phyloP scores from a whole-genome alignment of 108 stramenopile genomes.

The Discostella stelligeroides region DNA sequence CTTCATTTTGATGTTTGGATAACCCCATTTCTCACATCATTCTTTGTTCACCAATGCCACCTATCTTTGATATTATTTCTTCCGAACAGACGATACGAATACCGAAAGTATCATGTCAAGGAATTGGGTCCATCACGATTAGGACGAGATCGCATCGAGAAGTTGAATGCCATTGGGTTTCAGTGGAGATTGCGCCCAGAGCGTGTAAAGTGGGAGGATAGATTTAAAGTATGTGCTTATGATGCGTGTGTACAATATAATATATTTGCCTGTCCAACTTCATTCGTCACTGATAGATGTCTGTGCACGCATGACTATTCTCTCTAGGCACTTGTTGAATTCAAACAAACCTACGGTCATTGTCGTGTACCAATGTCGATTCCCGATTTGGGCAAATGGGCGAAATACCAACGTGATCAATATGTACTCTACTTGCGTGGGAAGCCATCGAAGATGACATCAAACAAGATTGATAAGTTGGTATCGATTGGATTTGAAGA shows the following conservation, averaged over 20 bases:
- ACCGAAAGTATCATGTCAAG: slow-evolving; percentile 35
- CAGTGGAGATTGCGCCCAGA: slow-evolving; percentile 44
- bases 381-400: slow-evolving; percentile 44
- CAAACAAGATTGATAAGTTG: slow-evolving; percentile 32
- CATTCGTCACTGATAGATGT: too few species aligned
- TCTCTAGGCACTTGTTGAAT: slow-evolving; percentile 31
- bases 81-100: slow-evolving; percentile 27
- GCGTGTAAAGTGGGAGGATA: slow-evolving; percentile 31
- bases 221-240: slow-evolving; percentile 31
- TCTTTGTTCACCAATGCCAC: not conserved
- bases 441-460: slow-evolving; percentile 26
- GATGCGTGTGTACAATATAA: not conserved
- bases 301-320: not conserved
- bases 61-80: not conserved
- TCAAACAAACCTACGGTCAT: slow-evolving; percentile 36
- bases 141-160: slow-evolving; percentile 41
- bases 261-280: not conserved
- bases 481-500: slow-evolving; percentile 38
- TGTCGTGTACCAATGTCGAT: slow-evolving; percentile 37
- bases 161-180: slow-evolving; percentile 42
- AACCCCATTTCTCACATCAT: not conserved
- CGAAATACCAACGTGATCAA: slow-evolving; percentile 45
- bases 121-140: slow-evolving; percentile 31
- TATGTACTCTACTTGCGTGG: slow-evolving; percentile 18
- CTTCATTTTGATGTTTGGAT: too few species aligned